A percentile compares a stretch with the other conserved stretches of the same genome.
Evolutionary conservation across 176 grass and related monocot species (phyloP).

Genomic region (Tillandsia leiboldiana): DNA sequence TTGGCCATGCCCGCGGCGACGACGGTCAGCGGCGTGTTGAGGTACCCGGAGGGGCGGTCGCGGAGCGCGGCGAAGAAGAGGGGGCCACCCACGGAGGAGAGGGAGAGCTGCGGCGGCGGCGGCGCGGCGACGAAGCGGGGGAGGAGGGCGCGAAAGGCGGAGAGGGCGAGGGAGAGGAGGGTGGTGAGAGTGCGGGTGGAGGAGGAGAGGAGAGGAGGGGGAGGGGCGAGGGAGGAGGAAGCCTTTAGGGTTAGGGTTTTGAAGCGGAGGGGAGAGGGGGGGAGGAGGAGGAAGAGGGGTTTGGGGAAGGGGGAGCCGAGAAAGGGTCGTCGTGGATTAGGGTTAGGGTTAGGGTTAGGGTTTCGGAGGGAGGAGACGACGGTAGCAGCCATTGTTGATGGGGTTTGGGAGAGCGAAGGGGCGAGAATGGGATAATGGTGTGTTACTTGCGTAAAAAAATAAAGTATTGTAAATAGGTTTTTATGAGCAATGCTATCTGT

Average conservation of each 20-base stretch:
- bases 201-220: conserved; percentile 9
- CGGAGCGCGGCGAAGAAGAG: conserved; percentile 53
- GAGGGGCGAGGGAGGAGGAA: conserved; percentile 2
- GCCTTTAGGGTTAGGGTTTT: conserved; percentile 24
- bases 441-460: background rate
- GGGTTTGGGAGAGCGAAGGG: background rate
- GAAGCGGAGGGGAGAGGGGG: conserved; percentile 6
- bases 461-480: background rate
- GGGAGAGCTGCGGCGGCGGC: conserved; percentile 12
- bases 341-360: conserved; percentile 27
- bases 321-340: background rate
- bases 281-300: conserved; percentile 3
- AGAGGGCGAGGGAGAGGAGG: conserved; percentile 14
- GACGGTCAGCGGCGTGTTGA: conserved; percentile 56
- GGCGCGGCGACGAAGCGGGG: conserved; percentile 21
- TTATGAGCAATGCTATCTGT: too few relatives aligned
- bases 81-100: conserved; percentile 32
- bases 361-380: conserved; percentile 27
- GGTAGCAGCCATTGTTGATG: background rate
- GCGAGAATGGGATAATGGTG: background rate
- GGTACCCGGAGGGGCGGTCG: conserved; percentile 17
- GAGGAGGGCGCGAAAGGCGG: conserved; percentile 13
- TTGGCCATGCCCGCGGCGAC: conserved; percentile 62
- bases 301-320: conserved; percentile 8
- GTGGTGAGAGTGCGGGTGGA: conserved; percentile 20